A percentile compares a stretch with the other conserved stretches of the same genome.
Evolutionary conservation across 768 basidiomycete genomes (phyloP).

Genomic region (Ramaria rubella): DNA sequence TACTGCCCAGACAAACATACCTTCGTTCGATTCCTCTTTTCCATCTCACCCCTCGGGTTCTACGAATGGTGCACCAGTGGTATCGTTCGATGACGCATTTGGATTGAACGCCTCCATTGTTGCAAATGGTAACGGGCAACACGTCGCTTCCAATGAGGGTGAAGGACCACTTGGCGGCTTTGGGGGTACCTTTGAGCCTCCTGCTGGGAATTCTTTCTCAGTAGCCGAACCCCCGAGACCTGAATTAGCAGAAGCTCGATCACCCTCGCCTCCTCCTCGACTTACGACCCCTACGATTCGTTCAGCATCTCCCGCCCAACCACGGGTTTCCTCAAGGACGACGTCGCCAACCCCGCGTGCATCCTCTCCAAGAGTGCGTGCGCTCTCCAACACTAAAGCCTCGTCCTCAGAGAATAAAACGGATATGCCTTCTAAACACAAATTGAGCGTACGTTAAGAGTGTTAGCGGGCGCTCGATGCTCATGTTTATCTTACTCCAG

Average conservation of each 20-base stretch:
- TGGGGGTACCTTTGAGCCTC: background rate
- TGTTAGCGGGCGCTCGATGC: background rate
- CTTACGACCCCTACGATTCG: constrained; percentile 35
- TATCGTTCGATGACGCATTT: constrained; percentile 55
- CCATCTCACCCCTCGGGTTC: constrained; percentile 15
- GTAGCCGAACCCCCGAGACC: background rate
- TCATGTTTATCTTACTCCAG: constrained; percentile 28
- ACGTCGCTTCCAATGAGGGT: constrained; percentile 29
- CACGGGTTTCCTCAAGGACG: constrained; percentile 7
- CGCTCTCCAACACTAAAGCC: constrained; percentile 57
- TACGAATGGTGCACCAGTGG: constrained; percentile 17
- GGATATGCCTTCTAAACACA: constrained; percentile 47
- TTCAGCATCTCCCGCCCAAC: constrained; percentile 37
- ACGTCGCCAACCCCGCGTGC: constrained; percentile 46
- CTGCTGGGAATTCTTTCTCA: constrained; percentile 17
- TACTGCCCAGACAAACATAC: constrained; percentile 8
- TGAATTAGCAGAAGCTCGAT: constrained; percentile 24
- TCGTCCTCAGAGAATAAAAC: constrained; percentile 46
- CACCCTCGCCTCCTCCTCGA: constrained; percentile 29
- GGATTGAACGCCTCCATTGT: constrained; percentile 31
- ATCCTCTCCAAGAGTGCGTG: constrained; percentile 49
- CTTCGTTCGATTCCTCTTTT: constrained; percentile 7
- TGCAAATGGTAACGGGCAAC: constrained; percentile 36
- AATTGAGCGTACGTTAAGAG: constrained; percentile 59
- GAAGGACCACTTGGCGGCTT: background rate